Base-by-base conservation (phyloP, 495 filamentous ascomycete species). In the Xylaria flabelliformis region DNA sequence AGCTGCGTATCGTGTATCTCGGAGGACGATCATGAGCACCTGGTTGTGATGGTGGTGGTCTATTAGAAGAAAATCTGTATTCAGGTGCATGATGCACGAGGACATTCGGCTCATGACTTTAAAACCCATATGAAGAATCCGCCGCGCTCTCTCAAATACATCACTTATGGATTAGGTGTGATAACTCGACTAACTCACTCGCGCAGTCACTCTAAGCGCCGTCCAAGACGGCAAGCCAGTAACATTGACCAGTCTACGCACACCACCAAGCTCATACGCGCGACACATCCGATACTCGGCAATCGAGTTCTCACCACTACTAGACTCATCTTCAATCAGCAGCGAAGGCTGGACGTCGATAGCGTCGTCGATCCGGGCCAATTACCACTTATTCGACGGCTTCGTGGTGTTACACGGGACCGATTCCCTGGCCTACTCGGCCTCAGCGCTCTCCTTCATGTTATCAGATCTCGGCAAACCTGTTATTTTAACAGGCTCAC, bases 381-480 rank as follows among this genome's bases (percentile, higher is more conserved):
- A 99, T 81, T 99, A 98, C 81, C 88, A 90, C 63, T 88, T 94
- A 4, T 99, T 94, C 77, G 96, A 98, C 81, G 94, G 91, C 26
- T 99, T 99, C 78, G 94, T 99, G 12, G 86, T 99, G 21, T 88
- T 98, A n/a, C 96, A 99, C 80, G 96, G 96, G 73, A 99, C 96
- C 3, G 96, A 99, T 80, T 94, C 91, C 67, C 84, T 98, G 66
- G 92, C 95, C 12, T 98, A 97, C 80, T 97, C 94, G 1, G 93
- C 92, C 76, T 97, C 94, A 6, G 95, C 95, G 3, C 84, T 98
- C 63, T 94, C 93, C 74, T 98, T 98, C 83, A 98, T 97, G 95
- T 86, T 98, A 72, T 89, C 92, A 63, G 92, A 97, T 75, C 85
- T 99, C 1, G 94, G 94, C 8, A 98, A 98, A 81, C 92, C 95